phyloP scores from a whole-genome alignment of 2,329 filamentous ascomycete species.

The Lachnellula suecica region DNA sequence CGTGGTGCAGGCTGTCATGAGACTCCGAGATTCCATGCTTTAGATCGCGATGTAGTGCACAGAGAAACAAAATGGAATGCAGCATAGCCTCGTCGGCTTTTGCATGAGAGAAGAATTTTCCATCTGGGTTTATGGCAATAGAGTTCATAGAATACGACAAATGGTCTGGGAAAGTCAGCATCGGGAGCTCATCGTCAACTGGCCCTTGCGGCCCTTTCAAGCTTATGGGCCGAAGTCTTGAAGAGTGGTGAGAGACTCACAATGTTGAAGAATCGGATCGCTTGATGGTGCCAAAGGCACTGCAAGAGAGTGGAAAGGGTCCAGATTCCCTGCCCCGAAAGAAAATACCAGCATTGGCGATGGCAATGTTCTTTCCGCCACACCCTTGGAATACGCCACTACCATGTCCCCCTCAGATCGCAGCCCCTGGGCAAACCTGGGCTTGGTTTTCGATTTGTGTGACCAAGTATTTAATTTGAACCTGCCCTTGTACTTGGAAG shows the following conservation, averaged over 20 bases:
- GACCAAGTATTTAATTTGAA: conserved; percentile 18
- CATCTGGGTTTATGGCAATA: conserved; percentile 17
- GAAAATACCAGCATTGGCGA: neutral
- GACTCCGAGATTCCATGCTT: conserved; percentile 9
- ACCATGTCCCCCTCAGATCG: neutral
- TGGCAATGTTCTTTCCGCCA: neutral
- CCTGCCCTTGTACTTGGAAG: conserved; percentile 13
- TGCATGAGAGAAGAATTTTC: conserved; percentile 12
- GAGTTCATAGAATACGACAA: conserved; percentile 16
- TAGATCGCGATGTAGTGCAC: conserved; percentile 16
- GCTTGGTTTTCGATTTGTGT: conserved; percentile 12
- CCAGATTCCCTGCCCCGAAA: conserved; percentile 1
- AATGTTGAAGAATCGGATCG: conserved; percentile 12
- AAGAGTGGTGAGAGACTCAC: conserved; percentile 4
- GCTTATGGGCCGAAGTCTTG: neutral
- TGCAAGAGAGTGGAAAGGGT: conserved; percentile 17
- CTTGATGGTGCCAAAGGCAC: conserved; percentile 7
- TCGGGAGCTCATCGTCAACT: no score
- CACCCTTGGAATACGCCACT: neutral
- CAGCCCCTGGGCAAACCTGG: neutral
- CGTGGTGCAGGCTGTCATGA: conserved; percentile 14
- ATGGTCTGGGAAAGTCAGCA: conserved; percentile 5
- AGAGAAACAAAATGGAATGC: conserved; percentile 18
- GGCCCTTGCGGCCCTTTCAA: neutral
- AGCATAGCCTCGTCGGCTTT: conserved; percentile 13